Percentiles rank a stretch among this genome's conserved stretches.
These are phyloP conservation scores for Phytophthora fragariaefolia DNA, from an alignment of 352 stramenopile genomes.

Conservation along the genomic window DNA sequence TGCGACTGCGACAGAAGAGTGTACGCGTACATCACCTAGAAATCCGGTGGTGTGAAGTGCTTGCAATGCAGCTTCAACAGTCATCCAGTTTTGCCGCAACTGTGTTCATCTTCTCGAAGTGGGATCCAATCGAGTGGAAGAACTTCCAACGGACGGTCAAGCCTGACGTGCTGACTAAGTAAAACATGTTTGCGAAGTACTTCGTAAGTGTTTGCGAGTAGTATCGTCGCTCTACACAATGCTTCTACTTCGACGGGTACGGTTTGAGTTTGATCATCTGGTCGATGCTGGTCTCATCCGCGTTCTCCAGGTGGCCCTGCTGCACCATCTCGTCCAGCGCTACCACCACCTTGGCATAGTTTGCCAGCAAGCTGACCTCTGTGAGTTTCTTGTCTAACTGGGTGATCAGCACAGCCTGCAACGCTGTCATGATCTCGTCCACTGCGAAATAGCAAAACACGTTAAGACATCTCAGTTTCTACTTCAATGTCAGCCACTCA, in stretches of 20 bases:
- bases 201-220: background rate
- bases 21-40: background rate
- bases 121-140: background rate
- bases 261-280: slow-evolving; percentile 51
- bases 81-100: background rate
- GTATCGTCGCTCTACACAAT: no score
- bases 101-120: background rate
- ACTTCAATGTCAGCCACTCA: background rate
- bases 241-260: slow-evolving; percentile 36
- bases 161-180: background rate
- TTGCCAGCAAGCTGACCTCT: slow-evolving; percentile 55
- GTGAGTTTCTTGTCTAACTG: slow-evolving; percentile 80
- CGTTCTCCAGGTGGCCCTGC: slow-evolving; percentile 58
- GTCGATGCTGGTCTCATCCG: slow-evolving; percentile 59
- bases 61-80: background rate
- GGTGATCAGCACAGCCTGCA: slow-evolving; percentile 55
- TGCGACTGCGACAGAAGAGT: background rate
- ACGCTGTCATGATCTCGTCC: slow-evolving; percentile 58
- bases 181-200: slow-evolving; percentile 2
- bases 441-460: slow-evolving; percentile 36
- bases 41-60: slow-evolving; percentile 14
- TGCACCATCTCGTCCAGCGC: slow-evolving; percentile 76
- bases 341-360: slow-evolving; percentile 73
- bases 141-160: slow-evolving; percentile 7
- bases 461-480: slow-evolving; percentile 1